These are phyloP conservation scores for Naumovozyma dairenensis DNA, from an alignment of 805 yeast species.

Conservation along the genomic window DNA sequence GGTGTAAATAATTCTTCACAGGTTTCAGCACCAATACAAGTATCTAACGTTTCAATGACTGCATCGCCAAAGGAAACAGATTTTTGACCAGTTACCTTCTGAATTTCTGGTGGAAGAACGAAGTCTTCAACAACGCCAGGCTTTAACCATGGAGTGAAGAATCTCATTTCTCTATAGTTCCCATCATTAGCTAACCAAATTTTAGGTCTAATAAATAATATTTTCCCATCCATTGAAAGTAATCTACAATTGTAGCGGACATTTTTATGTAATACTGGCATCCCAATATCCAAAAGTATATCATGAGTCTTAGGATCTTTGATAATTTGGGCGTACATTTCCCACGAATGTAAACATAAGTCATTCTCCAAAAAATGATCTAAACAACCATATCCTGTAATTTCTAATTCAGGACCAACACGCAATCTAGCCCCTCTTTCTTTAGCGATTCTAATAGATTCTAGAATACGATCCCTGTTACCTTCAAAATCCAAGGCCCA, in stretches of 20 bases:
- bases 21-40: constrained; percentile 93
- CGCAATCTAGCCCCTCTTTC: constrained; percentile 64
- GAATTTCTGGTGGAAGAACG: constrained; percentile 61
- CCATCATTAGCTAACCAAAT: constrained; percentile 94
- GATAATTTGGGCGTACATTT: constrained; percentile 74
- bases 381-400: constrained; percentile 88
- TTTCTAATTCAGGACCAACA: constrained; percentile 94
- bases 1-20: constrained; percentile 98
- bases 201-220: constrained; percentile 84
- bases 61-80: constrained; percentile 85
- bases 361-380: constrained; percentile 93
- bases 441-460: constrained; percentile 73
- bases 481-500: constrained; percentile 99
- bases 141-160: constrained; percentile 88
- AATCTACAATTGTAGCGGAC: constrained; percentile 89
- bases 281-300: constrained; percentile 81
- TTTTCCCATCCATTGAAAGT: constrained; percentile 66
- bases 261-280: constrained; percentile 84
- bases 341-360: constrained; percentile 86
- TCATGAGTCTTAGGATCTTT: constrained; percentile 58
- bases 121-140: constrained; percentile 66
- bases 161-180: constrained; percentile 95
- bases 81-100: constrained; percentile 54
- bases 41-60: constrained; percentile 70
- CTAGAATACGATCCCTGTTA: constrained; percentile 80